A percentile compares a stretch with the other conserved stretches of the same genome.
Conservation (phyloP, 139 green algal species). For the Coelastrella sp. region DNA sequence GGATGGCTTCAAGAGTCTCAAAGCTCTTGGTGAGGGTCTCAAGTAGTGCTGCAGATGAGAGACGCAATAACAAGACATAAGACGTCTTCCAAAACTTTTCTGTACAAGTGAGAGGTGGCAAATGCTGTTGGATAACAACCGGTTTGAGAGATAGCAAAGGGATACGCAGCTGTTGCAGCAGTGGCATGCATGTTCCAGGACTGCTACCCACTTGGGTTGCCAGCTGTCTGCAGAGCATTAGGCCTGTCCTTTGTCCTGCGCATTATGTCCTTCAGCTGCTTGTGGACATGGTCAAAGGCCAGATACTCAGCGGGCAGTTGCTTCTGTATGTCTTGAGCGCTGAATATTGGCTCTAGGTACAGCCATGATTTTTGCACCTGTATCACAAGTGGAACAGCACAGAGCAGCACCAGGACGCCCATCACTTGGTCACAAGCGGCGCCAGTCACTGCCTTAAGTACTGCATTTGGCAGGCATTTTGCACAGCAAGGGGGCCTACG, state of each 20-base stretch:
- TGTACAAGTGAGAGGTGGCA: not conserved
- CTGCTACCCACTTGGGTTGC: conserved; percentile 38
- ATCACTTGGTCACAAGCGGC: not conserved
- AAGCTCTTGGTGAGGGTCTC: conserved; percentile 80
- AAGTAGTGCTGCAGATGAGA: conserved; percentile 51
- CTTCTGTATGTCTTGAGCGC: conserved; percentile 85
- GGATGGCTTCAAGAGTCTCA: conserved; percentile 87
- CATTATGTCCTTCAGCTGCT: conserved; percentile 88
- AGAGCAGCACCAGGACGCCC: not conserved
- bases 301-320: conserved; percentile 85
- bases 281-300: conserved; percentile 82
- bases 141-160: not conserved
- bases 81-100: not conserved
- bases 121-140: not conserved
- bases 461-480: not conserved
- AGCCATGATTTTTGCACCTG: conserved; percentile 87
- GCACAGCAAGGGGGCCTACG: too few species aligned
- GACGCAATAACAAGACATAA: not conserved
- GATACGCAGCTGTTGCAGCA: not conserved
- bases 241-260: conserved; percentile 79
- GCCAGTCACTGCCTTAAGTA: not conserved
- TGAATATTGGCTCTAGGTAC: conserved; percentile 93
- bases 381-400: not conserved
- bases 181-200: not conserved
- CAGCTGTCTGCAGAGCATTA: conserved; percentile 70